These are phyloP conservation scores for Penicillium riverlandense DNA, from an alignment of 495 filamentous ascomycete genomes.

Conservation along the genomic window DNA sequence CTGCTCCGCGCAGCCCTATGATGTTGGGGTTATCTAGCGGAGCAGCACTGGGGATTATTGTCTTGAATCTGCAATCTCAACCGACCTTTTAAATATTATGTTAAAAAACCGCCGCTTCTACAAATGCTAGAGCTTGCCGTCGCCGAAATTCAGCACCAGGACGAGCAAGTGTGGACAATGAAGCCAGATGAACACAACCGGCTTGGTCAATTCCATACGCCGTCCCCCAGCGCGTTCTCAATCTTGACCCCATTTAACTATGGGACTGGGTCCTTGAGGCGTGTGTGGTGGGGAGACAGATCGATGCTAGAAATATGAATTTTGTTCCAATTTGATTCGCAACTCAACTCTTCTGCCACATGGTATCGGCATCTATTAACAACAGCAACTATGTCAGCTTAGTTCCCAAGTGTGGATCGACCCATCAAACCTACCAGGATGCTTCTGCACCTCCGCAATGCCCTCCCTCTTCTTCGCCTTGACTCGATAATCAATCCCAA, in stretches of 20 bases:
- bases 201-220: constrained; percentile 14
- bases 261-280: constrained; percentile 42
- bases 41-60: background rate
- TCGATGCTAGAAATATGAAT: constrained; percentile 3
- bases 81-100: no score
- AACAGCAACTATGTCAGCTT: constrained; percentile 1
- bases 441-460: constrained; percentile 51
- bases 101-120: constrained; percentile 36
- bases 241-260: constrained; percentile 45
- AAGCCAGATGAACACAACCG: constrained; percentile 50
- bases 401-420: background rate
- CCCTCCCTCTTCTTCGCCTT: constrained; percentile 58
- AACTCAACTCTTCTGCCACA: constrained; percentile 25
- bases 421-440: constrained; percentile 38
- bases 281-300: constrained; percentile 37
- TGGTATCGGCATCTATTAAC: constrained; percentile 39
- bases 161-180: constrained; percentile 58
- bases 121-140: constrained; percentile 62
- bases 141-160: constrained; percentile 47
- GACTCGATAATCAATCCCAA: constrained; percentile 49
- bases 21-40: background rate
- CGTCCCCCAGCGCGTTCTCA: constrained; percentile 36
- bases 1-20: background rate
- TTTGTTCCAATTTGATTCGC: background rate
- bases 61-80: no score